Evolutionary conservation across 2,329 filamentous ascomycete genomes (phyloP).

Genomic region (Penicillium sp.): DNA sequence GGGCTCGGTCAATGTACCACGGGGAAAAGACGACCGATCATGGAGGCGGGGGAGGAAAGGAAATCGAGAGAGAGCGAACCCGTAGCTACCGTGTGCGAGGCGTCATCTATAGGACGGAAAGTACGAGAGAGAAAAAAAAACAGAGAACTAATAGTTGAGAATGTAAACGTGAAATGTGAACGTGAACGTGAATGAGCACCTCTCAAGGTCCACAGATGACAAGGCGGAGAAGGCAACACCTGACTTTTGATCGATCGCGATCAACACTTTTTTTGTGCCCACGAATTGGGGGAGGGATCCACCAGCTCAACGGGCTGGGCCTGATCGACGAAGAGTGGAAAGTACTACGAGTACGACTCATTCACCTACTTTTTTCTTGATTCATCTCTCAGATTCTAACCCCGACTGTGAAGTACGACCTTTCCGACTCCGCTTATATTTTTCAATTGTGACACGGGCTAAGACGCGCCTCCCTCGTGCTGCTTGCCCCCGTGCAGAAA

Average conservation of each 20-base stretch:
- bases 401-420: slow-evolving; percentile 12
- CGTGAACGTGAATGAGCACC: too few relatives aligned
- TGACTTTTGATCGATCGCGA: slow-evolving; percentile 2
- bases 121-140: slow-evolving; percentile 1
- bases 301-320: not conserved
- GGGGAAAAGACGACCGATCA: slow-evolving; percentile 36
- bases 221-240: slow-evolving; percentile 5
- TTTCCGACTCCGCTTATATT: not conserved
- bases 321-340: not conserved
- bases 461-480: slow-evolving; percentile 1
- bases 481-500: not conserved
- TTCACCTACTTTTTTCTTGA: not conserved
- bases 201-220: too few relatives aligned
- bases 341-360: not conserved
- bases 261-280: not conserved
- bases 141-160: not conserved
- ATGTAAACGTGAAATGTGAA: not conserved
- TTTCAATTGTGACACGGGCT: slow-evolving; percentile 9
- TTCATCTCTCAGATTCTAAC: slow-evolving; percentile 9
- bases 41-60: slow-evolving; percentile 39
- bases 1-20: slow-evolving; percentile 38
- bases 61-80: slow-evolving; percentile 9
- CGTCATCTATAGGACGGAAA: slow-evolving; percentile 18
- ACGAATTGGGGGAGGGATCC: not conserved
- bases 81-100: slow-evolving; percentile 15